phyloP scores from a whole-genome alignment of 306 rosid species.

The Oemleria cerasiformis region DNA sequence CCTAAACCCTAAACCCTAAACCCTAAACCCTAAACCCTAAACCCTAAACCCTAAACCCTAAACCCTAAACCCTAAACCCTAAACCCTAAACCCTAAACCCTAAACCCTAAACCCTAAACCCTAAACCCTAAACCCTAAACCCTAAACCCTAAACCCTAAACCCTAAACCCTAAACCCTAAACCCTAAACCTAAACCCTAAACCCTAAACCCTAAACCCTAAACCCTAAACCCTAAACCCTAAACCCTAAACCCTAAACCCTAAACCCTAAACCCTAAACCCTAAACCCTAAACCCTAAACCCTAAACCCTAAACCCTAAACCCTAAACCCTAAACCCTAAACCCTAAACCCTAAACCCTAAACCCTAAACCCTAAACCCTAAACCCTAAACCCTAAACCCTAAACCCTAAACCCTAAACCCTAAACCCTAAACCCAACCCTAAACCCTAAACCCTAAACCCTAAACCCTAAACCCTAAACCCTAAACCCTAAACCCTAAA shows the following conservation, averaged over 20 bases:
- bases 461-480: constrained; percentile 3
- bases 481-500: not conserved
- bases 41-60: not conserved
- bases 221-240: constrained; percentile 24
- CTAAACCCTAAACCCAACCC: constrained; percentile 15
- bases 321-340: not conserved
- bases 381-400: constrained; percentile 23
- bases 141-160: constrained; percentile 29
- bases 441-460: constrained; percentile 8
- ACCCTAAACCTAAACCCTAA: constrained; percentile 11
- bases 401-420: constrained; percentile 23
- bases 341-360: constrained; percentile 8
- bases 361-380: constrained; percentile 21
- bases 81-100: constrained; percentile 24
- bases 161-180: constrained; percentile 22
- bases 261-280: constrained; percentile 22
- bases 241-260: constrained; percentile 24
- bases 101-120: constrained; percentile 26
- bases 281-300: constrained; percentile 17
- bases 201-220: constrained; percentile 22
- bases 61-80: constrained; percentile 23
- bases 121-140: constrained; percentile 24
- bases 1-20: no score
- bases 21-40: no score
- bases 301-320: constrained; percentile 17